Evolutionary conservation across 2,329 filamentous ascomycete species (phyloP).

Genomic region (Colletotrichum acutatum): DNA sequence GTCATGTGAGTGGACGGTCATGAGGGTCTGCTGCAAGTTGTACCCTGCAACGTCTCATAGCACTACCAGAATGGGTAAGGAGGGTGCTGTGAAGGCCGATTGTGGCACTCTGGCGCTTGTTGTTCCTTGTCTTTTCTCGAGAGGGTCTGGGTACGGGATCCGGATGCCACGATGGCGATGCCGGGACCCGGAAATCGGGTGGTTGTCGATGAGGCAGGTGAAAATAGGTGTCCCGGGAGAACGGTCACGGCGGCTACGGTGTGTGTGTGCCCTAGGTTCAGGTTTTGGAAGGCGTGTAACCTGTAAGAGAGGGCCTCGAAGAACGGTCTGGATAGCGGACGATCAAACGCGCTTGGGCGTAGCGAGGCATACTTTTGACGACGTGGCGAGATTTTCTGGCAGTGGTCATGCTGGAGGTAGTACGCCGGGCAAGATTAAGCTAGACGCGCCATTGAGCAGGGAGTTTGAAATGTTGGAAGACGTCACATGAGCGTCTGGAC

Average conservation of each 20-base stretch:
- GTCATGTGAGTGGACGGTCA: conserved; percentile 25
- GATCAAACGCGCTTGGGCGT: conserved; percentile 8
- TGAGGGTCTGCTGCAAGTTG: not conserved
- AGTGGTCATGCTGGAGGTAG: not conserved
- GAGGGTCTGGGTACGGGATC: not conserved
- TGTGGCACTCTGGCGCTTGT: conserved; percentile 21
- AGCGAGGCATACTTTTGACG: conserved; percentile 22
- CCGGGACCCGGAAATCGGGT: not conserved
- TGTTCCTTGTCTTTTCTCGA: not conserved
- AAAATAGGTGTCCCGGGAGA: not conserved
- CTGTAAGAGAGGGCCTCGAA: not conserved
- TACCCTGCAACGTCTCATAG: not conserved
- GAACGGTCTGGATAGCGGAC: conserved; percentile 1
- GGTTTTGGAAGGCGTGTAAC: not conserved
- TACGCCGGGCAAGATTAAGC: not conserved
- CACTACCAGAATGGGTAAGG: not conserved
- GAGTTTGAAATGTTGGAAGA: not conserved
- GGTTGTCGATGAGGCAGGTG: conserved; percentile 1
- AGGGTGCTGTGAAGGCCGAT: not conserved
- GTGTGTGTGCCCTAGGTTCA: not conserved
- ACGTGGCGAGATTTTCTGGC: not conserved
- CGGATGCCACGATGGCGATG: not conserved
- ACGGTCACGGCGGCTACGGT: conserved; percentile 24
- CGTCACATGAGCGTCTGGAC: not conserved
- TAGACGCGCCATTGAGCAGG: not conserved